phyloP scores from a whole-genome alignment of 768 basidiomycete genomes.

The Trametes cinnabarina region DNA sequence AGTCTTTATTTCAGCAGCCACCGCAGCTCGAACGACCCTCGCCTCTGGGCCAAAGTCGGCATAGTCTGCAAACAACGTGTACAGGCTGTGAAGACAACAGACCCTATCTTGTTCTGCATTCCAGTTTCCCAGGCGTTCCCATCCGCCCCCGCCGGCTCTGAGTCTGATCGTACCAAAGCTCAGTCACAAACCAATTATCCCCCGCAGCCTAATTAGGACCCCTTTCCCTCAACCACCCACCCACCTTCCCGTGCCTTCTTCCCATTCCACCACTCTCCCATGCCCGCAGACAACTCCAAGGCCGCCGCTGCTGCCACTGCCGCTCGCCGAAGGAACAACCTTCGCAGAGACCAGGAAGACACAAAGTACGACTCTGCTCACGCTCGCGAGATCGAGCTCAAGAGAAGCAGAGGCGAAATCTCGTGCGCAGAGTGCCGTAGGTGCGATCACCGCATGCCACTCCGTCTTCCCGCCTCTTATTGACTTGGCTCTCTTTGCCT shows the following conservation, averaged over 20 bases:
- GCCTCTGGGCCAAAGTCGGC: background rate
- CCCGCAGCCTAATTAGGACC: slow-evolving; percentile 12
- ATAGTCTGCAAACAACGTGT: background rate
- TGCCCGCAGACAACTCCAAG: slow-evolving; percentile 28
- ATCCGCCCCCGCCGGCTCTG: slow-evolving; percentile 2
- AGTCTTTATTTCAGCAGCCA: background rate
- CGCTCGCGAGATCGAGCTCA: slow-evolving; percentile 60
- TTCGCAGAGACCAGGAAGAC: slow-evolving; percentile 26
- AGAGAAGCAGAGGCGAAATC: slow-evolving; percentile 72
- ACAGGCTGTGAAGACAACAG: background rate
- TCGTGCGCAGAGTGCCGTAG: slow-evolving; percentile 79
- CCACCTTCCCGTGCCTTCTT: slow-evolving; percentile 10
- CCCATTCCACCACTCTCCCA: slow-evolving; percentile 12
- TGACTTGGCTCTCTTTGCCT: background rate
- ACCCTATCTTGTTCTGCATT: background rate
- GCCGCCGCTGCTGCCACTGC: slow-evolving; percentile 16
- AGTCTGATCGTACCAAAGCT: slow-evolving; percentile 9
- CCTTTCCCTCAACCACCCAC: background rate
- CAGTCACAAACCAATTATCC: slow-evolving; percentile 15
- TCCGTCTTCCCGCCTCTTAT: slow-evolving; percentile 3
- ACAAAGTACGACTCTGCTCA: slow-evolving; percentile 25
- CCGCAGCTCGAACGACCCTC: too few relatives aligned
- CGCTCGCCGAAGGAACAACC: slow-evolving; percentile 23
- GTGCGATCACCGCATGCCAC: slow-evolving; percentile 48
- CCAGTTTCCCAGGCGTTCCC: too few relatives aligned